Conservation (phyloP, 129 eudicot species). For the Helianthus annuus region DNA sequence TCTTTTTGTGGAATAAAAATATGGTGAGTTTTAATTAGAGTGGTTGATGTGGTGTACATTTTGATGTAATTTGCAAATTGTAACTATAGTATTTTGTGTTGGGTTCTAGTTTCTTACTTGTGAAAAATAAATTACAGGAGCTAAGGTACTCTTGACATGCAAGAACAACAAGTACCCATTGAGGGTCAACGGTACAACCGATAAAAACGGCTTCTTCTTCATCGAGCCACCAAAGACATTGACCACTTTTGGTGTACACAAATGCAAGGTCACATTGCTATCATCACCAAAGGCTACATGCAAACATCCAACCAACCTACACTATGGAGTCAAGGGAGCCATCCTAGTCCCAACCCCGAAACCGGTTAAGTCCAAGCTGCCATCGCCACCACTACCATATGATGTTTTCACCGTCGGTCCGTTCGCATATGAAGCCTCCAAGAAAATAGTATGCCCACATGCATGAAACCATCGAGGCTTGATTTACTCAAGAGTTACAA, state of each 20-base stretch:
- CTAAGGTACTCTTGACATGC: constrained; percentile 67
- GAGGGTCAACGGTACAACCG: constrained; percentile 41
- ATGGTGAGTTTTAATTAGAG: too few species aligned
- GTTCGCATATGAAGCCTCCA: constrained; percentile 62
- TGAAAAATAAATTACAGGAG: constrained; percentile 47
- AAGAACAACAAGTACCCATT: constrained; percentile 54
- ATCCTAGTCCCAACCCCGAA: constrained; percentile 37
- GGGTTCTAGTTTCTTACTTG: not conserved
- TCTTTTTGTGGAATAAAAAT: too few species aligned
- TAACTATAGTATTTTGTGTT: too few species aligned
- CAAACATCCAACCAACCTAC: constrained; percentile 60
- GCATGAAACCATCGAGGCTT: constrained; percentile 16
- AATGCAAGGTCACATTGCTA: constrained; percentile 60
- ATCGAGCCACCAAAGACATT: constrained; percentile 56
- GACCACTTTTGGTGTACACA: constrained; percentile 59
- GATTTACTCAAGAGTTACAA: constrained; percentile 22
- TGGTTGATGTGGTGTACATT: too few species aligned
- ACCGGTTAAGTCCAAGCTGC: constrained; percentile 19
- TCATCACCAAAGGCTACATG: constrained; percentile 45
- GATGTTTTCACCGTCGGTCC: constrained; percentile 67
- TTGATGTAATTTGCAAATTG: too few species aligned
- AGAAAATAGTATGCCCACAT: constrained; percentile 44
- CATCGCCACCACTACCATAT: constrained; percentile 29
- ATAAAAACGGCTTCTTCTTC: constrained; percentile 85
- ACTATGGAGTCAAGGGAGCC: constrained; percentile 67